Percentiles rank a stretch among this genome's conserved stretches.
Conservation (phyloP, 2,329 filamentous ascomycete species). For the Botryotinia calthae region DNA sequence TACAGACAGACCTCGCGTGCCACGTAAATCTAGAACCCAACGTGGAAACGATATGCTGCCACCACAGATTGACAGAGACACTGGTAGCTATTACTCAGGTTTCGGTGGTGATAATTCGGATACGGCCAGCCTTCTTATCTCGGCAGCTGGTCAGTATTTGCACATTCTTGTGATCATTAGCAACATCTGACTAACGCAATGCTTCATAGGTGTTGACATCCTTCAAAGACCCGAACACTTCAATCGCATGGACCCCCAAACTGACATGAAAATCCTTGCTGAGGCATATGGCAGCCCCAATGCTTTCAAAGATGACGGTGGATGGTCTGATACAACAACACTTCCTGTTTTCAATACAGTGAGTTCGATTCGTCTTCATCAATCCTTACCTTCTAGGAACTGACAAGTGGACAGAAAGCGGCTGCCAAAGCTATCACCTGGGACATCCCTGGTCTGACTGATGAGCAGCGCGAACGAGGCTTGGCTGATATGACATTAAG, state of each 20-base stretch:
- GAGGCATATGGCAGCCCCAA: slow-evolving; percentile 11
- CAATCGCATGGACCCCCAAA: slow-evolving; percentile 18
- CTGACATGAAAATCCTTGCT: slow-evolving; percentile 14
- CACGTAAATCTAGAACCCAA: neutral
- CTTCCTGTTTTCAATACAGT: slow-evolving; percentile 19
- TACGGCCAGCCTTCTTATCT: slow-evolving; percentile 26
- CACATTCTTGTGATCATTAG: neutral
- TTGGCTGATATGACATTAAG: neutral
- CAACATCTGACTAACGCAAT: neutral
- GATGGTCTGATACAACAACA: slow-evolving; percentile 8
- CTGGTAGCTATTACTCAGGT: slow-evolving; percentile 28
- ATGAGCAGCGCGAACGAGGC: slow-evolving; percentile 1
- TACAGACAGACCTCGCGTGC: slow-evolving; percentile 3
- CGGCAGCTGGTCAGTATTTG: slow-evolving; percentile 25
- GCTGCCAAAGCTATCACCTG: slow-evolving; percentile 12
- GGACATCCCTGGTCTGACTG: slow-evolving; percentile 1
- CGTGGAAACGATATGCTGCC: neutral
- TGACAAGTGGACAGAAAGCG: neutral
- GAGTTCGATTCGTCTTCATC: slow-evolving; percentile 14
- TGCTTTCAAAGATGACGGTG: slow-evolving; percentile 13
- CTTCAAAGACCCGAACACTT: slow-evolving; percentile 16
- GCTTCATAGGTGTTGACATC: slow-evolving; percentile 15
- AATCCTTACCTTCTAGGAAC: neutral
- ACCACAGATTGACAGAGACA: slow-evolving; percentile 34
- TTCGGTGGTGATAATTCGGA: slow-evolving; percentile 22